Percentiles rank a stretch among this genome's conserved stretches.
Evolutionary conservation across 2,329 filamentous ascomycete species (phyloP).

Genomic region (Clonostachys rosea): DNA sequence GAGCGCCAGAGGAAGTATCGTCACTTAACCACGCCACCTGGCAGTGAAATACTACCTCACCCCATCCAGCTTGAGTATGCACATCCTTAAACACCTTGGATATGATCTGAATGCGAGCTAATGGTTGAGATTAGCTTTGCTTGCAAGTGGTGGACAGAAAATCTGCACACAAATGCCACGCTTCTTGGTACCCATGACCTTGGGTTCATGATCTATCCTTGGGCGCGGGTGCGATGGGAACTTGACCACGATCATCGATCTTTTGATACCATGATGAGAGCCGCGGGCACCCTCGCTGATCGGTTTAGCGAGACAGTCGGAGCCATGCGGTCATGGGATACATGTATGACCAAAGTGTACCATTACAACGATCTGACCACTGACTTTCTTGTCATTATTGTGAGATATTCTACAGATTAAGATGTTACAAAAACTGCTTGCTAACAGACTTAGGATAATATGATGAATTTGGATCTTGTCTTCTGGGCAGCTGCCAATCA

Average conservation of each 20-base stretch:
- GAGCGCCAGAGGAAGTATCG: conserved; percentile 19
- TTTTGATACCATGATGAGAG: conserved; percentile 21
- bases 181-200: conserved; percentile 32
- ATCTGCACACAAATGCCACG: conserved; percentile 24
- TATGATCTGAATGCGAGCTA: not conserved
- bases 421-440: not conserved
- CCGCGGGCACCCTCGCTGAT: conserved; percentile 26
- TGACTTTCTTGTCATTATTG: conserved; percentile 35
- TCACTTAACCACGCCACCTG: not conserved
- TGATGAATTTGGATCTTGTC: conserved; percentile 35
- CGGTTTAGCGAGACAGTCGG: conserved; percentile 25
- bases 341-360: conserved; percentile 30
- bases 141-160: conserved; percentile 35
- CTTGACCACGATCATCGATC: conserved; percentile 26
- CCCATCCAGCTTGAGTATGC: conserved; percentile 16
- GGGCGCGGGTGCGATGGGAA: conserved; percentile 29
- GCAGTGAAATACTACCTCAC: conserved; percentile 7
- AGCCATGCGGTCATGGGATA: conserved; percentile 36
- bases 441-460: conserved; percentile 19
- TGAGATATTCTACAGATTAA: conserved; percentile 10
- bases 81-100: not conserved
- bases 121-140: conserved; percentile 9
- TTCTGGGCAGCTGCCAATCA: conserved; percentile 29
- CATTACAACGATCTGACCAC: conserved; percentile 22
- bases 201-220: conserved; percentile 35